Percentiles rank a stretch among this genome's conserved stretches.
Conservation (phyloP, 345 rosid genomes). For the Citrus trifoliata region DNA sequence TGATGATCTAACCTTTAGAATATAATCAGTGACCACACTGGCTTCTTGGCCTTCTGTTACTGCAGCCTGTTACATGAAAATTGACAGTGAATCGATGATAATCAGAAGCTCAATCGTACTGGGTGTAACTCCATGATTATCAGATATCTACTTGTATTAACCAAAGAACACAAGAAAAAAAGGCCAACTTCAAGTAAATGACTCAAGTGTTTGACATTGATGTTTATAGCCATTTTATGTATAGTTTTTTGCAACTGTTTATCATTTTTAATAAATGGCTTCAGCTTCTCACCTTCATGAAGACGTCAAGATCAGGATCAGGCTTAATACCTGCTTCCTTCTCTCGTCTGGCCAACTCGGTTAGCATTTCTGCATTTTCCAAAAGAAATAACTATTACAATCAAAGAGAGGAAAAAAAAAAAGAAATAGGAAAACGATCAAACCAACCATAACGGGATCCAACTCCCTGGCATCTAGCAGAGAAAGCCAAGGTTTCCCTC, state of each 20-base stretch:
- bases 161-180: not conserved
- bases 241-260: too few species aligned
- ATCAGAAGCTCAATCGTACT: not conserved
- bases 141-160: too few species aligned
- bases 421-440: not conserved
- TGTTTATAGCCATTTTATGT: not conserved
- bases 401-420: too few species aligned
- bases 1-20: constrained; percentile 35
- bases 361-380: not conserved
- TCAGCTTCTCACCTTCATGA: not conserved
- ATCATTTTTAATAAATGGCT: too few species aligned
- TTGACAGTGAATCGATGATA: not conserved
- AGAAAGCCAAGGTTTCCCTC: not conserved
- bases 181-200: not conserved
- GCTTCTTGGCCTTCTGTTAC: constrained; percentile 44
- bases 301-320: not conserved
- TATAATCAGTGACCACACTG: constrained; percentile 44
- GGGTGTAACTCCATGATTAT: not conserved
- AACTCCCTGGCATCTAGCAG: not conserved
- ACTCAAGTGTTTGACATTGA: too few species aligned
- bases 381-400: not conserved
- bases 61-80: constrained; percentile 25
- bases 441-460: not conserved
- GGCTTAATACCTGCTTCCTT: not conserved
- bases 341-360: not conserved